phyloP scores from a whole-genome alignment of 106 monocot species.

The Hemerocallis citrina region DNA sequence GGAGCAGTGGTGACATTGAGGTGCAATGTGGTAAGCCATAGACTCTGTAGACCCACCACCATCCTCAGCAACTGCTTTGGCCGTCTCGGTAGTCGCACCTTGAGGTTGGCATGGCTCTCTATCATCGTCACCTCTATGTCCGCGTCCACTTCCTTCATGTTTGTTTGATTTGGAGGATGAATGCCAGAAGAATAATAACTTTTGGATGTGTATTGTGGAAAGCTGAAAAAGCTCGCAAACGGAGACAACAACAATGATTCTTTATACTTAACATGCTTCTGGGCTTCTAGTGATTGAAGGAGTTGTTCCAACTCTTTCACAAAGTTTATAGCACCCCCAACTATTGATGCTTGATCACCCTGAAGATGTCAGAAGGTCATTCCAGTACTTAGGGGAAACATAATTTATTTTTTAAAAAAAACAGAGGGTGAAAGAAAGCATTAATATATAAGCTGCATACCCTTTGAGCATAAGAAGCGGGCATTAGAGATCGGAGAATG shows the following conservation, averaged over 20 bases:
- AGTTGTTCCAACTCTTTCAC: constrained; percentile 59
- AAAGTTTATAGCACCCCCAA: constrained; percentile 56
- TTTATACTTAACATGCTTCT: constrained; percentile 12
- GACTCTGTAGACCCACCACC: constrained; percentile 46
- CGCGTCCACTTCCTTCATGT: constrained; percentile 9
- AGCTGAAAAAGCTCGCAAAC: constrained; percentile 26
- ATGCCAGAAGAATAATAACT: background rate
- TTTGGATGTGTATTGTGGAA: constrained; percentile 25
- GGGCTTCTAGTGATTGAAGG: constrained; percentile 33
- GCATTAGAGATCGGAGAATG: constrained; percentile 51
- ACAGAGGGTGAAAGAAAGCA: too few relatives aligned
- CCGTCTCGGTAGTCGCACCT: constrained; percentile 37
- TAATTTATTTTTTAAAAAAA: too few relatives aligned
- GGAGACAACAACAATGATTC: background rate
- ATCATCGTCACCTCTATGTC: constrained; percentile 83
- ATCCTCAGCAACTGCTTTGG: constrained; percentile 68
- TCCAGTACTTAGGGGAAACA: too few relatives aligned
- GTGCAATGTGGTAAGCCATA: constrained; percentile 59
- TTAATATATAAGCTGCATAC: too few relatives aligned
- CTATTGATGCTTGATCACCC: constrained; percentile 62
- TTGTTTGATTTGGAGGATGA: background rate
- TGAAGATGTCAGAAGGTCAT: too few relatives aligned
- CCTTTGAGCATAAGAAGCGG: constrained; percentile 49
- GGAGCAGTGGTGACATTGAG: constrained; percentile 64
- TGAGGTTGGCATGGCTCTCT: constrained; percentile 81